A percentile compares a stretch with the other conserved stretches of the same genome.
These are phyloP conservation scores for Trichophyton mentagrophytes DNA, from an alignment of 2,329 filamentous ascomycete genomes.

Conservation along the genomic window DNA sequence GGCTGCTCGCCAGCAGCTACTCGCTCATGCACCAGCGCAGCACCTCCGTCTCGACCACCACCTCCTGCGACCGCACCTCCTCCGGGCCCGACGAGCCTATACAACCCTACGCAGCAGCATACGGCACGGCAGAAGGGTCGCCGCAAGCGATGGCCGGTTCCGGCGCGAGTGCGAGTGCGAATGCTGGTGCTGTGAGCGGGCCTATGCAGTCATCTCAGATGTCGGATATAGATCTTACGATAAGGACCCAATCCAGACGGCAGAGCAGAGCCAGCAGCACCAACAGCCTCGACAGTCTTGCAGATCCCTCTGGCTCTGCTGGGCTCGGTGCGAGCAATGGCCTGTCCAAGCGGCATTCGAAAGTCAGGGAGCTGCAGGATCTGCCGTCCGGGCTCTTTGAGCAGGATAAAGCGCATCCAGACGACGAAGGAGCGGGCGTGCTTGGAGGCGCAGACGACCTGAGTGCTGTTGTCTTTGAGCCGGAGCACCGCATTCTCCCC, in stretches of 20 bases:
- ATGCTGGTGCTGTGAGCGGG: not conserved
- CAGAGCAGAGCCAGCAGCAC: not conserved
- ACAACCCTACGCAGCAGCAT: not conserved
- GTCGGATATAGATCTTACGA: not conserved
- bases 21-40: conserved; percentile 2
- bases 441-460: not conserved
- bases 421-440: not conserved
- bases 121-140: not conserved
- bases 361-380: not conserved
- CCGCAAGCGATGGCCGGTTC: not conserved
- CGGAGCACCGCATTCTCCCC: conserved; percentile 15
- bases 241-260: not conserved
- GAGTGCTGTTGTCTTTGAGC: conserved; percentile 5
- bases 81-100: not conserved
- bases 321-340: not conserved
- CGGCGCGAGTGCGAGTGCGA: not conserved
- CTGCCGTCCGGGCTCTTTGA: not conserved
- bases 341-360: not conserved
- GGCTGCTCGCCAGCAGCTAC: not conserved
- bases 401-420: not conserved
- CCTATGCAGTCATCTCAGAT: not conserved
- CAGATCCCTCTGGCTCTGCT: not conserved
- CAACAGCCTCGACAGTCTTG: not conserved
- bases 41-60: not conserved
- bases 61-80: not conserved